These are phyloP conservation scores for Eimeria tenella DNA, from an alignment of 169 alveolate genomes.

Conservation along the genomic window DNA sequence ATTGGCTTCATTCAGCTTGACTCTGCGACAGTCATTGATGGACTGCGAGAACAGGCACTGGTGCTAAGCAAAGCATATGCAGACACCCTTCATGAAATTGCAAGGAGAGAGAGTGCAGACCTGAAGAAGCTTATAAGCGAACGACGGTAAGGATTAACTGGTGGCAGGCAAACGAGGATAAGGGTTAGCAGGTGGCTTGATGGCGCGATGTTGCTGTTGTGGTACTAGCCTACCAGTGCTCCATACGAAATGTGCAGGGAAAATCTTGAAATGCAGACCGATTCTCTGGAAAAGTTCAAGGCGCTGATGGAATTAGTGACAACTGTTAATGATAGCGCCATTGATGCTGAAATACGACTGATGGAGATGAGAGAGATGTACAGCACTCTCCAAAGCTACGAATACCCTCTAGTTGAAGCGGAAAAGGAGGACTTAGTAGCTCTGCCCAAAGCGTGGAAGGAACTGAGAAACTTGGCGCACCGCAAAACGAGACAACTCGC, in stretches of 20 bases:
- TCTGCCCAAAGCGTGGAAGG: slow-evolving; percentile 84
- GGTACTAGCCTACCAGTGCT: neutral
- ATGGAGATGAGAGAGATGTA: slow-evolving; percentile 93
- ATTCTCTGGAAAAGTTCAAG: slow-evolving; percentile 90
- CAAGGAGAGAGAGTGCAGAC: slow-evolving; percentile 73
- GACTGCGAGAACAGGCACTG: slow-evolving; percentile 83
- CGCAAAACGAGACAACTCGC: slow-evolving; percentile 68
- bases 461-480: slow-evolving; percentile 68
- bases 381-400: slow-evolving; percentile 92
- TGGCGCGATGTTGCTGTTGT: neutral
- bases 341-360: slow-evolving; percentile 94
- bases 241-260: slow-evolving; percentile 73
- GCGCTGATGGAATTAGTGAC: slow-evolving; percentile 88
- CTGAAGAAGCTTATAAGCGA: slow-evolving; percentile 36
- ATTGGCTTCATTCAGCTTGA: slow-evolving; percentile 85
- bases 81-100: slow-evolving; percentile 78
- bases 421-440: slow-evolving; percentile 86
- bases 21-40: slow-evolving; percentile 82
- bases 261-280: slow-evolving; percentile 88
- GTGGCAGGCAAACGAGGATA: neutral
- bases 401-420: slow-evolving; percentile 84
- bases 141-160: slow-evolving; percentile 55
- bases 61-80: slow-evolving; percentile 83
- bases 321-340: slow-evolving; percentile 89
- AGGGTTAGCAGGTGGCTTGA: neutral